These are phyloP conservation scores for Hemileccinum impolitum DNA, from an alignment of 768 basidiomycete genomes.

Conservation along the genomic window DNA sequence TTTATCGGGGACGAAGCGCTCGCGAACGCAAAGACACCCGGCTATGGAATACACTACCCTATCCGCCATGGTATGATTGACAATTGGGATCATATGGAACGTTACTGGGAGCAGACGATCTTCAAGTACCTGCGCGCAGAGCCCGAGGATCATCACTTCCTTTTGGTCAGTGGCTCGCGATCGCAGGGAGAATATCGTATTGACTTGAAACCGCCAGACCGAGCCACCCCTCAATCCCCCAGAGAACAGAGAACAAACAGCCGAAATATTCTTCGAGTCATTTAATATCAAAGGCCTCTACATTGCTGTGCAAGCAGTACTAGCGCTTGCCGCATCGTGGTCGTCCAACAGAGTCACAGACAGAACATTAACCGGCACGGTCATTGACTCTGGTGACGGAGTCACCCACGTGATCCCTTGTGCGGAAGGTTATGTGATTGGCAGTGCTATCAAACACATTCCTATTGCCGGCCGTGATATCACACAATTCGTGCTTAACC, in stretches of 20 bases:
- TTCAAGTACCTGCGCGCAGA: slow-evolving; percentile 99
- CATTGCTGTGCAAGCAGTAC: slow-evolving; percentile 97
- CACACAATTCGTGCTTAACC: slow-evolving; percentile 76
- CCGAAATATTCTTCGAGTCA: slow-evolving; percentile 99
- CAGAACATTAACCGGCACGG: slow-evolving; percentile 92
- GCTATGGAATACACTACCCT: slow-evolving; percentile 78
- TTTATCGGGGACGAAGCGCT: slow-evolving; percentile 99
- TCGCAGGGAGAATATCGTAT: slow-evolving; percentile 16
- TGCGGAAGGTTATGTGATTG: slow-evolving; percentile 98
- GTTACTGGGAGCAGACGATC: slow-evolving; percentile 99
- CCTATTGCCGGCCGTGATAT: slow-evolving; percentile 96
- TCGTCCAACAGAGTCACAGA: slow-evolving; percentile 85
- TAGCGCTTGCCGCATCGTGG: slow-evolving; percentile 98
- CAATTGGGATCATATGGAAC: slow-evolving; percentile 66
- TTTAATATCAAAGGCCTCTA: slow-evolving; percentile 99
- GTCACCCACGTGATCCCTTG: slow-evolving; percentile 97
- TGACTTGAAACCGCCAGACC: slow-evolving; percentile 54
- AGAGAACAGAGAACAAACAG: slow-evolving; percentile 98
- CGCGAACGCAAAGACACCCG: slow-evolving; percentile 91
- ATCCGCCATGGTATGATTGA: slow-evolving; percentile 98
- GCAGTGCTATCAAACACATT: slow-evolving; percentile 97
- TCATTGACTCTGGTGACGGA: slow-evolving; percentile 98
- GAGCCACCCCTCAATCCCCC: slow-evolving; percentile 98
- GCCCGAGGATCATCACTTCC: slow-evolving; percentile 98
- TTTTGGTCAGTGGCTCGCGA: slow-evolving; percentile 62